Conservation (phyloP, 106 monocot species). For the Dendrobium chrysotoxum region DNA sequence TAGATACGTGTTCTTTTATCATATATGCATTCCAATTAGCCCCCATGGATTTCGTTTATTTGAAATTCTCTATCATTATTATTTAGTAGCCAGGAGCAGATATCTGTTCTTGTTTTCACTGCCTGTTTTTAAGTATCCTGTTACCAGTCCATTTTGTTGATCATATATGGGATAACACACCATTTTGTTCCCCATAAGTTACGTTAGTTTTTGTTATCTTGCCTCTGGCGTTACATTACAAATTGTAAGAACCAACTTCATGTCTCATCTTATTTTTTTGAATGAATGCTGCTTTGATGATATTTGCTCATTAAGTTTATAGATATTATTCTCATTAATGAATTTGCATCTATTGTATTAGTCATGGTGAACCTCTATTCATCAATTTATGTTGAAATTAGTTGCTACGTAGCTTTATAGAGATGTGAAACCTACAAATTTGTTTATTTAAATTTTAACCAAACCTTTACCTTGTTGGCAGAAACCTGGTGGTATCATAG, state of each 20-base stretch:
- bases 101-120: too few species aligned
- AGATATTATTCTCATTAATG: not conserved
- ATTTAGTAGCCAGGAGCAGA: too few species aligned
- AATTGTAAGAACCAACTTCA: not conserved
- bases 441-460: not conserved
- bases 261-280: not conserved
- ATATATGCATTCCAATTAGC: too few species aligned
- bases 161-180: too few species aligned
- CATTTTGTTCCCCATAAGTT: too few species aligned
- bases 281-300: not conserved
- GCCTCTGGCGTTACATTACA: not conserved
- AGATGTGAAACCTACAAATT: not conserved
- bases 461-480: constrained; percentile 24
- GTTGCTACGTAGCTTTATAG: not conserved
- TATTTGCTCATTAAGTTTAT: not conserved
- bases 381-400: not conserved
- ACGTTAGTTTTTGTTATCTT: not conserved
- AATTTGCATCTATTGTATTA: not conserved
- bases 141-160: too few species aligned
- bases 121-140: too few species aligned
- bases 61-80: too few species aligned
- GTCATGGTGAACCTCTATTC: not conserved
- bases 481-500: constrained; percentile 86
- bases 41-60: too few species aligned
- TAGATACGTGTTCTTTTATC: too few species aligned